Base-by-base conservation (phyloP, 192 early-diverging fungal genomes). In the Mortierella alpina region DNA sequence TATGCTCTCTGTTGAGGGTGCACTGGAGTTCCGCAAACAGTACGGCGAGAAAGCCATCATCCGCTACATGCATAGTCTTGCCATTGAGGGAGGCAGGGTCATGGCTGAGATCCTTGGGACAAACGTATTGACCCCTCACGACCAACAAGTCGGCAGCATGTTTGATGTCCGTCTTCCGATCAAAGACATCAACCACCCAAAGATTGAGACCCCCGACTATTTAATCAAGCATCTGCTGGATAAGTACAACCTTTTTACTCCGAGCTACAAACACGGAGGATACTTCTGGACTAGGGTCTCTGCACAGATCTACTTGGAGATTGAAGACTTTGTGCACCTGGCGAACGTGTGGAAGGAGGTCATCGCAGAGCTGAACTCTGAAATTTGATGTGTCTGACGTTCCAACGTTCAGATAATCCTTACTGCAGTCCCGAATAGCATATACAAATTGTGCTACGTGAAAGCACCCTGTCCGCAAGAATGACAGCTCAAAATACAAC, bases 101-200 rank as follows among this genome's bases (percentile, higher is more conserved):
- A 83, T 90, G 59, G 87, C 90, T 6, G 72, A 90, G 31, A 88
- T 89, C 42, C 70, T 90, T 13, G 87, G 86, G 12, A 91, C 91
- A 0, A 66, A 83, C 64, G 76, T 92, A n/a, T 62, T 92, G 75
- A 87, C 83, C 5, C 88, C 85, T 7, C 17, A 72, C 20, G 85
- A 87, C 20, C 73, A 81, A 9, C 72, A 85, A 45, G 89, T 86
- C 15, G 83, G 75, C 18, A 54, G 59, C 6, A 92, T 92, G 91
- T 84, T 90, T 42, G 91, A 91, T 63, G 84, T 92, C 18, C 73
- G 82, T 12, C 46, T 91, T 7, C 91, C 91, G 20, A 62, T 86
- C 40, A 63, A 66, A 40, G 53, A 84, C 15, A 66, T 76, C 20
- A 59, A 81, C 15, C 70, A 80, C 42, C 76, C 57, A 18, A 75